Conservation (phyloP, 345 rosid genomes). For the Rhizophora mangle region DNA sequence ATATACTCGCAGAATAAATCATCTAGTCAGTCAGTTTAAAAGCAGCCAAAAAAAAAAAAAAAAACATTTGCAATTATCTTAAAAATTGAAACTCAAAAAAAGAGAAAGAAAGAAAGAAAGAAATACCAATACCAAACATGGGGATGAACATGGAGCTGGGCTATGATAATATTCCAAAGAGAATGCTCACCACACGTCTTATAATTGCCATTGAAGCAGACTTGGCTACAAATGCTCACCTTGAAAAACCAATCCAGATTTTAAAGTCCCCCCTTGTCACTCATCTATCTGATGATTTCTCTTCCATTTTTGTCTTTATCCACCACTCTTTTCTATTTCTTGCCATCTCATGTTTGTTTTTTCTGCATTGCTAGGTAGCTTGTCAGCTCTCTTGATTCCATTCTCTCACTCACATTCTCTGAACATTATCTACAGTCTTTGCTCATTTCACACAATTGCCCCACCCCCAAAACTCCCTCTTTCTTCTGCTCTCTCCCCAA, state of each 20-base stretch:
- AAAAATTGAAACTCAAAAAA: not conserved
- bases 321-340: not conserved
- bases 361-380: not conserved
- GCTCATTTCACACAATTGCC: not conserved
- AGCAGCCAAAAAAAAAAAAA: too few species aligned
- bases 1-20: too few species aligned
- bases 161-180: not conserved
- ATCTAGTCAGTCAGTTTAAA: too few species aligned
- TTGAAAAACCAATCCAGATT: conserved; percentile 27
- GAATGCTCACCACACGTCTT: conserved; percentile 5
- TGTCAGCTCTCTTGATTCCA: not conserved
- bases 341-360: not conserved
- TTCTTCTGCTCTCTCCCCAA: not conserved
- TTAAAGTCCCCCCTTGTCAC: not conserved
- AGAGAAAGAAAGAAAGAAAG: not conserved
- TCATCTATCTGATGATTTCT: not conserved
- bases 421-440: not conserved
- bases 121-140: not conserved
- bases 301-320: conserved; percentile 6
- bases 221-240: conserved; percentile 20
- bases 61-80: too few species aligned
- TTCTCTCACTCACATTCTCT: not conserved
- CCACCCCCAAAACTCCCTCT: not conserved
- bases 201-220: conserved; percentile 11
- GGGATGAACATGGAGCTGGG: not conserved